phyloP scores from a whole-genome alignment of 1,139 yeast genomes.

The Schwanniomyces etchellsii region DNA sequence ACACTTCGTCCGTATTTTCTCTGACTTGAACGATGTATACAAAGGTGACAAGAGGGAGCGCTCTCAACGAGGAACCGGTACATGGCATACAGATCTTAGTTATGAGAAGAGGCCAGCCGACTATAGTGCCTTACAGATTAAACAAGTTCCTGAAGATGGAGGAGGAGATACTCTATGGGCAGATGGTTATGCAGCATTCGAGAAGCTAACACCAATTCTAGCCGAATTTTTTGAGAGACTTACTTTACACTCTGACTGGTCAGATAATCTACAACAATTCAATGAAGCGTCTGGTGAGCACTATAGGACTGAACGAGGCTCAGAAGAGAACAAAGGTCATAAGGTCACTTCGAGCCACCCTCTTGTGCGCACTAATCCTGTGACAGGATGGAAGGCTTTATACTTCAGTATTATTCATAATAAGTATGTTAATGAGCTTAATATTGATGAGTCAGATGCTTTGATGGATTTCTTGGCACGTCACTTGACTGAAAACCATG shows the following conservation, averaged over 20 bases:
- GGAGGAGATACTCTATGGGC: slow-evolving; percentile 7
- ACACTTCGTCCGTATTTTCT: slow-evolving; percentile 5
- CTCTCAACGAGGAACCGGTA: neutral
- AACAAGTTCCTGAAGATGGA: slow-evolving; percentile 2
- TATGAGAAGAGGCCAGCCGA: slow-evolving; percentile 4
- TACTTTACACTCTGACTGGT: too few relatives aligned
- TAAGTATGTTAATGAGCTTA: slow-evolving; percentile 14
- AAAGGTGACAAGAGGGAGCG: slow-evolving; percentile 1
- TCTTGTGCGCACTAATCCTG: slow-evolving; percentile 23
- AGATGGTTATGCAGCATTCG: slow-evolving; percentile 5
- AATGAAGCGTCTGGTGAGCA: slow-evolving; percentile 4
- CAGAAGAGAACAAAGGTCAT: slow-evolving; percentile 5
- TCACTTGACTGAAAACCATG: slow-evolving; percentile 18
- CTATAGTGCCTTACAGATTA: slow-evolving; percentile 3
- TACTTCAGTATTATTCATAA: slow-evolving; percentile 11
- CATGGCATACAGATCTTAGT: slow-evolving; percentile 5
- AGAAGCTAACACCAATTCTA: slow-evolving; percentile 4
- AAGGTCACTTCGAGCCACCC: slow-evolving; percentile 14
- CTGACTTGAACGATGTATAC: slow-evolving; percentile 2
- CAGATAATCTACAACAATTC: slow-evolving; percentile 3
- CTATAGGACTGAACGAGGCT: slow-evolving; percentile 4
- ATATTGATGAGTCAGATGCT: slow-evolving; percentile 15
- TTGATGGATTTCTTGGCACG: slow-evolving; percentile 20
- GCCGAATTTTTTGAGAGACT: slow-evolving; percentile 3
- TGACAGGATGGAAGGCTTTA: slow-evolving; percentile 24